These are phyloP conservation scores for Talaromyces amestolkiae DNA, from an alignment of 2,329 filamentous ascomycete species.

Conservation along the genomic window DNA sequence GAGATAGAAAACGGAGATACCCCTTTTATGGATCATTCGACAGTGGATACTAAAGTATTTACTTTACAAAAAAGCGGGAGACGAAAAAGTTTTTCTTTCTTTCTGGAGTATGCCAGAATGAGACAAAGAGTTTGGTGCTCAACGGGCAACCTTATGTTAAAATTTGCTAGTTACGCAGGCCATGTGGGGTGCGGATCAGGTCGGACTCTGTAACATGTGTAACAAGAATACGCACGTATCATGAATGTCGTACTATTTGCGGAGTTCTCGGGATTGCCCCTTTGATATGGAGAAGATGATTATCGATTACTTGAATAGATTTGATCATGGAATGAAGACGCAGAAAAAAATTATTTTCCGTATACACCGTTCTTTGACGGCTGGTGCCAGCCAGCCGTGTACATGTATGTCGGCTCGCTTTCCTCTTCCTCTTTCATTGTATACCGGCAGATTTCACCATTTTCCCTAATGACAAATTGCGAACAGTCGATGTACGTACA, in stretches of 20 bases:
- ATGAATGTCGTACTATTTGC: background rate
- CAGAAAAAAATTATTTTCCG: background rate
- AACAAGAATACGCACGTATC: background rate
- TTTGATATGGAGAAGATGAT: background rate
- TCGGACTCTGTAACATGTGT: background rate
- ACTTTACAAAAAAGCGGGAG: background rate
- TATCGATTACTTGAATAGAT: slow-evolving; percentile 2
- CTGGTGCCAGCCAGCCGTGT: background rate
- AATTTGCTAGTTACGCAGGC: background rate
- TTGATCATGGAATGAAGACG: background rate
- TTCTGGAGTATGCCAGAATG: background rate
- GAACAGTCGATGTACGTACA: background rate
- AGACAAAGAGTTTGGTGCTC: slow-evolving; percentile 2
- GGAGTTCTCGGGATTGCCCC: background rate
- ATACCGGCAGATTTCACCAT: background rate
- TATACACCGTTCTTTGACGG: background rate
- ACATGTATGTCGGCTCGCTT: slow-evolving; percentile 5
- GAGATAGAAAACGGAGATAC: background rate
- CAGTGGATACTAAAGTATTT: background rate
- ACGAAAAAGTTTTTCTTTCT: background rate
- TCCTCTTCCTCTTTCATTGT: background rate
- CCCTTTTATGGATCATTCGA: background rate
- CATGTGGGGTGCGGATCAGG: slow-evolving; percentile 10
- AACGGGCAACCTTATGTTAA: slow-evolving; percentile 10
- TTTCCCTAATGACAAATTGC: background rate